Conservation (phyloP, 306 rosid genomes). For the Inga oerstediana region DNA sequence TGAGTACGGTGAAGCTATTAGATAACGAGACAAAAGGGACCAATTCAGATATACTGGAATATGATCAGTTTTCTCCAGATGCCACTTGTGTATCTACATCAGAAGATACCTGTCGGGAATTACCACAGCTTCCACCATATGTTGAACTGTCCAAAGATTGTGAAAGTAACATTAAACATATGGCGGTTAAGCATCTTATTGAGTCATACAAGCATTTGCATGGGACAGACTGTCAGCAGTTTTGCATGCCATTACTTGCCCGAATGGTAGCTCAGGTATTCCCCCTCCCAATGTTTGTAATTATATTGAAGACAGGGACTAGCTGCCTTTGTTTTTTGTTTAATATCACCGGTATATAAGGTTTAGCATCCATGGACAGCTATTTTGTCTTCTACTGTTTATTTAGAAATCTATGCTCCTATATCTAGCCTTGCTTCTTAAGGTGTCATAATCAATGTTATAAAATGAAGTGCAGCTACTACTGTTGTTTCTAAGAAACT, state of each 20-base stretch:
- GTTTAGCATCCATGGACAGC: constrained; percentile 26
- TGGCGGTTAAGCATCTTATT: constrained; percentile 75
- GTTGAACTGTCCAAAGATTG: constrained; percentile 77
- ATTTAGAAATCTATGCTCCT: constrained; percentile 7
- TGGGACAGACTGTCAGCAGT: constrained; percentile 69
- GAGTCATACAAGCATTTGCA: constrained; percentile 65
- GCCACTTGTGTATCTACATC: constrained; percentile 55
- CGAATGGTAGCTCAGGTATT: constrained; percentile 94
- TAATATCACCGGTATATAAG: constrained; percentile 10
- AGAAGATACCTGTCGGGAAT: constrained; percentile 81
- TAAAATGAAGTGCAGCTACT: background rate
- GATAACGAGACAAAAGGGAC: constrained; percentile 53
- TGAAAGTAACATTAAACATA: constrained; percentile 57
- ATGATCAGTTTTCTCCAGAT: constrained; percentile 64
- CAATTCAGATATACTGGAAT: constrained; percentile 58
- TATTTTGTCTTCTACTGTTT: constrained; percentile 10
- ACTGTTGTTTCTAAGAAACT: background rate
- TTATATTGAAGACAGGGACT: constrained; percentile 5
- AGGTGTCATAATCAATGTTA: background rate
- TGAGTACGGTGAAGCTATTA: constrained; percentile 39
- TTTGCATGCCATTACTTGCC: constrained; percentile 82
- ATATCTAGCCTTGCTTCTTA: background rate
- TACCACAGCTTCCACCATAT: constrained; percentile 78
- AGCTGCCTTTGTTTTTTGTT: background rate
- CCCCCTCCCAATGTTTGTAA: background rate